phyloP scores from a whole-genome alignment of 2,329 filamentous ascomycete genomes.

The Penicillium crustosum region DNA sequence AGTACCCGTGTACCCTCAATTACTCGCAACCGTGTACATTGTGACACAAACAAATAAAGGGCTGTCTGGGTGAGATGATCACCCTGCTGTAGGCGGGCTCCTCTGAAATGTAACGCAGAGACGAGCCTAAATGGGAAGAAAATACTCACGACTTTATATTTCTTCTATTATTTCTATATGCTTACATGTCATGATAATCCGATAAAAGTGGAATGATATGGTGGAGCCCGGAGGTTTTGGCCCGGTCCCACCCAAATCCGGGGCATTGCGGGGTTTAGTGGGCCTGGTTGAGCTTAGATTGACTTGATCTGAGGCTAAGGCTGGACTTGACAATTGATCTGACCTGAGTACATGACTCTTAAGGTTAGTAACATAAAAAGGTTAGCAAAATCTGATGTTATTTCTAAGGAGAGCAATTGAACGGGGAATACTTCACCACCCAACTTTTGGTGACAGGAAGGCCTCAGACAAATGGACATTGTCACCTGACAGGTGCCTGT shows the following conservation, averaged over 20 bases:
- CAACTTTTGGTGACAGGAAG: neutral
- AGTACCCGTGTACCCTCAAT: neutral
- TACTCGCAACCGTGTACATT: conserved; percentile 6
- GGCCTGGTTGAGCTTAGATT: conserved; percentile 6
- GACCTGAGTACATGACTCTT: fast-evolving
- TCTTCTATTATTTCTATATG: neutral
- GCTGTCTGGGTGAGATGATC: neutral
- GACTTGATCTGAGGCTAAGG: neutral
- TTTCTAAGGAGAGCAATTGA: neutral
- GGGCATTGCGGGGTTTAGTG: conserved; percentile 13
- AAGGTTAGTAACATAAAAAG: too few species aligned
- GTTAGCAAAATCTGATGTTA: neutral
- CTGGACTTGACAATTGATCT: neutral
- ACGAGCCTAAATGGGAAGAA: neutral
- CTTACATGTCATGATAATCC: neutral
- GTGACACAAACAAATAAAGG: conserved; percentile 12
- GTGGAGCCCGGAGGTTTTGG: conserved; percentile 8
- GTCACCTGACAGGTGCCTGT: neutral
- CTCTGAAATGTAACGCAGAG: neutral
- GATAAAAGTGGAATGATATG: conserved; percentile 1
- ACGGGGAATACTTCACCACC: neutral
- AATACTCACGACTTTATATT: neutral
- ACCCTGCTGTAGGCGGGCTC: neutral
- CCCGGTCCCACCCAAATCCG: conserved; percentile 11
- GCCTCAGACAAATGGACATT: too few species aligned